phyloP scores from a whole-genome alignment of 768 basidiomycete species.

The Amyloporia xantha region DNA sequence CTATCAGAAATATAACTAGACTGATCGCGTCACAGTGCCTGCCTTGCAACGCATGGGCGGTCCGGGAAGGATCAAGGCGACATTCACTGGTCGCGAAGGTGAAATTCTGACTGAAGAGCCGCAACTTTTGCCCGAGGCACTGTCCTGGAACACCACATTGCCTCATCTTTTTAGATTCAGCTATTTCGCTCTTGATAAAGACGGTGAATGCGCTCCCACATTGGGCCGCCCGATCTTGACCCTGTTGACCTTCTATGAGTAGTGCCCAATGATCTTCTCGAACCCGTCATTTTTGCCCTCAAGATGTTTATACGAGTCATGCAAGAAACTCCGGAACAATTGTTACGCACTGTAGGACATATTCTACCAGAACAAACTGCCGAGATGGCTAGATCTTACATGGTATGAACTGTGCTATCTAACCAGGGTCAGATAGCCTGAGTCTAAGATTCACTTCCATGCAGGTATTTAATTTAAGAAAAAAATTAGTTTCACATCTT shows the following conservation, averaged over 20 bases:
- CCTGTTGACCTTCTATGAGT: not conserved
- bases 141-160: not conserved
- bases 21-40: not conserved
- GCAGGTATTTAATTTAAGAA: no score
- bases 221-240: no score
- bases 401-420: no score
- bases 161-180: not conserved
- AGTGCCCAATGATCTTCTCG: not conserved
- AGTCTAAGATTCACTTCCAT: no score
- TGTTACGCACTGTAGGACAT: not conserved
- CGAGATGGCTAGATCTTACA: not conserved
- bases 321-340: not conserved
- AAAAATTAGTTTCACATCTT: not conserved
- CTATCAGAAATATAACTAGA: not conserved
- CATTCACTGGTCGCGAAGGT: not conserved
- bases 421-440: no score
- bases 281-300: not conserved
- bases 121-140: not conserved
- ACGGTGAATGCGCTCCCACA: not conserved
- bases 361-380: not conserved
- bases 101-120: not conserved
- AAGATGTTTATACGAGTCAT: not conserved
- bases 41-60: not conserved
- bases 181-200: not conserved
- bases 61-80: not conserved